These are phyloP conservation scores for Sungouiella blattae DNA, from an alignment of 805 yeast genomes.

Conservation along the genomic window DNA sequence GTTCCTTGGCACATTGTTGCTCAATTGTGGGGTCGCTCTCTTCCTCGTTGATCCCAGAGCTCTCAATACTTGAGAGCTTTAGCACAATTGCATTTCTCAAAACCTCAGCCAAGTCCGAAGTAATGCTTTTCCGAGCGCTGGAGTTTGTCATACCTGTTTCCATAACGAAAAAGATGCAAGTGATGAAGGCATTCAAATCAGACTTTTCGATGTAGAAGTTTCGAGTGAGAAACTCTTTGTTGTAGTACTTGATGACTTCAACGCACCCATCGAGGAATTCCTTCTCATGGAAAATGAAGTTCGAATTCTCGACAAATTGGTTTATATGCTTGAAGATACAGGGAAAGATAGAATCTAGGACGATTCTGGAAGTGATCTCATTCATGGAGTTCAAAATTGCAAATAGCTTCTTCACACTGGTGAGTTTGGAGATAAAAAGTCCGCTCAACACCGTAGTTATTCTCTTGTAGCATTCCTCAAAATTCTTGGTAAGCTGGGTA, in stretches of 20 bases:
- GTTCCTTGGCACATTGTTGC: constrained; percentile 6
- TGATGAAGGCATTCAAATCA: constrained; percentile 23
- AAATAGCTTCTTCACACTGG: constrained; percentile 18
- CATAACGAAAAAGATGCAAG: constrained; percentile 28
- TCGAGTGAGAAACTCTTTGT: constrained; percentile 26
- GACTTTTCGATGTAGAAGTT: constrained; percentile 21
- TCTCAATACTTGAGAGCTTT: constrained; percentile 23
- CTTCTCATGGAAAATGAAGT: constrained; percentile 33
- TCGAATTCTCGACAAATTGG: constrained; percentile 29
- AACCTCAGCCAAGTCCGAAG: constrained; percentile 16
- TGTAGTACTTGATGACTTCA: constrained; percentile 24
- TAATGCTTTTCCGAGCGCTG: background rate
- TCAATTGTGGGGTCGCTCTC: constrained; percentile 9
- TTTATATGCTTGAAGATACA: constrained; percentile 31
- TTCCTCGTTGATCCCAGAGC: background rate
- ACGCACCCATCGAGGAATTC: constrained; percentile 25
- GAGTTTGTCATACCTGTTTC: constrained; percentile 19
- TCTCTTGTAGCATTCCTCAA: constrained; percentile 19
- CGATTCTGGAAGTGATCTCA: constrained; percentile 33
- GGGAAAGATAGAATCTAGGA: constrained; percentile 35
- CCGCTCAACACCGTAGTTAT: constrained; percentile 32
- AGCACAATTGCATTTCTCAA: constrained; percentile 28
- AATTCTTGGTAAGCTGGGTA: constrained; percentile 9
- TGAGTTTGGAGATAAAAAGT: constrained; percentile 31
- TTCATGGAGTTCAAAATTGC: constrained; percentile 23